Conservation (phyloP, 148 eudicot genomes). For the Amaranthus hypochondriacus region DNA sequence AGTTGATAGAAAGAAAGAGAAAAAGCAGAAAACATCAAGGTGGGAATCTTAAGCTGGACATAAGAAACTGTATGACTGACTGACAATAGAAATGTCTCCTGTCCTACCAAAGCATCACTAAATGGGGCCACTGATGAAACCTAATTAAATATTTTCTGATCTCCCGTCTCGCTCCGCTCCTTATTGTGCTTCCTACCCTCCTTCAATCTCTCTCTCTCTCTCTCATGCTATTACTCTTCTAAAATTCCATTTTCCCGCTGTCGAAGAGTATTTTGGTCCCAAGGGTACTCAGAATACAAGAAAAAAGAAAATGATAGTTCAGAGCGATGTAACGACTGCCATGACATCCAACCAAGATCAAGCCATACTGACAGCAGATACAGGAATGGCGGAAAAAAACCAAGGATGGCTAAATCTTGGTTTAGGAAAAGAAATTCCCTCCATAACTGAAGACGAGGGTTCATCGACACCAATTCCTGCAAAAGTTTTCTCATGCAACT, state of each 20-base stretch:
- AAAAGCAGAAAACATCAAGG: slow-evolving; percentile 30
- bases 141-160: slow-evolving; percentile 28
- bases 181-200: background rate
- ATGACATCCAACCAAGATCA: slow-evolving; percentile 30
- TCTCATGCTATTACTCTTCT: background rate
- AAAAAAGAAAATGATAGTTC: slow-evolving; percentile 22
- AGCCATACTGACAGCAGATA: slow-evolving; percentile 6
- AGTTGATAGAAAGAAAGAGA: slow-evolving; percentile 26
- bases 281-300: background rate
- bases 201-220: slow-evolving; percentile 3
- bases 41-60: slow-evolving; percentile 59
- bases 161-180: slow-evolving; percentile 10
- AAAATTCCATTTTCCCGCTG: background rate
- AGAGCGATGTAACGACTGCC: slow-evolving; percentile 20
- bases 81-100: slow-evolving; percentile 39
- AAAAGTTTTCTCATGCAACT: slow-evolving; percentile 64
- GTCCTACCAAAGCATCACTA: slow-evolving; percentile 34
- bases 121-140: slow-evolving; percentile 28
- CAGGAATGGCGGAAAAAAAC: slow-evolving; percentile 11
- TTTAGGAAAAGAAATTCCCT: slow-evolving; percentile 22
- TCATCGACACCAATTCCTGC: slow-evolving; percentile 34
- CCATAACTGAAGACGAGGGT: slow-evolving; percentile 17
- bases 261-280: background rate
- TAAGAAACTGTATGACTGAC: slow-evolving; percentile 40
- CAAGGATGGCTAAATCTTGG: slow-evolving; percentile 54